Base-by-base conservation (phyloP, 2,329 filamentous ascomycete species). In the Geosmithia putterillii region DNA sequence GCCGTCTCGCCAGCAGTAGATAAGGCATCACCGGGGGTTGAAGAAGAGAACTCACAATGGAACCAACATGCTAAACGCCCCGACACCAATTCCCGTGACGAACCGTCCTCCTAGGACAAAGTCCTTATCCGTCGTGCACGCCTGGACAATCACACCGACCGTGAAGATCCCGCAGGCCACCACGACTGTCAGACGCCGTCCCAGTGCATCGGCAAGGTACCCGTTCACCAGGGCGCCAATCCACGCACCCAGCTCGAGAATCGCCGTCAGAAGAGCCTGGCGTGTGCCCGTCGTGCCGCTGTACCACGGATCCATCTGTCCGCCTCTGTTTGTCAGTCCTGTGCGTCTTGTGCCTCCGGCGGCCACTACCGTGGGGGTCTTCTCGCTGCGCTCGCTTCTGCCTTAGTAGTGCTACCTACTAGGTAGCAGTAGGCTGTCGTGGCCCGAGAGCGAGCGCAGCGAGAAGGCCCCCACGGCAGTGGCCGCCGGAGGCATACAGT, bases 161-260 rank as follows among this genome's bases (percentile, higher is more conserved):
- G 83, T 76, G 58, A 88, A 87, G 19, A 87, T 71, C 25, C 28
- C 46, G 1, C 74, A 76, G 10, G 80, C 80, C 28, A 85, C 69
- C 15, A 87, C 60, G 44, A 86, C 79, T 7, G 76, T 73, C 48
- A 81, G 80, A 57, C 86, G 86, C 40, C 84, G 71, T 2, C 79
- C 83, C 41, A 80, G 57, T 3, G 71, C 66, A 54, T 88, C 83
- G 17, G 83, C 83, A n/a, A 87, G 58, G 53, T 82, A 82, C 1
- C 83, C 80, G 2, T 76, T 83, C 36, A 82, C 67, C 3, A 89
- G 60, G 0, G 80, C 76, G 34, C 84, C 84, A n/a, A 86, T 55
- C 83, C 83, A 88, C 38, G 83, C 83, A 42, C 83, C 83, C 2
- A 88, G 72, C 55, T 87, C 82, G 21, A 88, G 74, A 49, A 86